Evolutionary conservation across 2,329 filamentous ascomycete genomes (phyloP).

Genomic region (Fonsecaea nubica): DNA sequence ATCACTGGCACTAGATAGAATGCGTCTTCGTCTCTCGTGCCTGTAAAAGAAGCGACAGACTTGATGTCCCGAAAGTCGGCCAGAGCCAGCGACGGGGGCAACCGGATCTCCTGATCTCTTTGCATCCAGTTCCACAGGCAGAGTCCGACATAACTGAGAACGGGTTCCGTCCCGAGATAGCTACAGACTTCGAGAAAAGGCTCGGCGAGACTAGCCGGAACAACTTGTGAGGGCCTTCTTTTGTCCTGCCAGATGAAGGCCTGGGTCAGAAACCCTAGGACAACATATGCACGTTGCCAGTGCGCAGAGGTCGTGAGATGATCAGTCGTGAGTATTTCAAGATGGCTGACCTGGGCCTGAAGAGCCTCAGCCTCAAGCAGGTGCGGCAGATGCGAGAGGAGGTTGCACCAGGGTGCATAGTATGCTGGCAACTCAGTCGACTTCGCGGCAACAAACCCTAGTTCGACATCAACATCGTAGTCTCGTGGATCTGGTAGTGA

Average conservation of each 20-base stretch:
- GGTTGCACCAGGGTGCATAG: conserved; percentile 26
- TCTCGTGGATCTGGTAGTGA: conserved; percentile 10
- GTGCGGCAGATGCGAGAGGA: conserved; percentile 17
- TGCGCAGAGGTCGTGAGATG: conserved; percentile 8
- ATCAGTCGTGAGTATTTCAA: conserved; percentile 13
- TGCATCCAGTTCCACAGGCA: conserved; percentile 27
- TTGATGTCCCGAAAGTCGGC: conserved; percentile 18
- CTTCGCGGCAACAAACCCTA: conserved; percentile 22
- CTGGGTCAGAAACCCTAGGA: conserved; percentile 26
- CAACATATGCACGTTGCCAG: conserved; percentile 30
- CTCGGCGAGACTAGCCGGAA: conserved; percentile 20
- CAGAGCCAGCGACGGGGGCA: conserved; percentile 8
- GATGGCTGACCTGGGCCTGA: background rate
- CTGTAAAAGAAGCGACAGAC: conserved; percentile 22
- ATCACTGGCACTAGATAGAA: conserved; percentile 27
- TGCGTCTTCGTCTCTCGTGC: conserved; percentile 28
- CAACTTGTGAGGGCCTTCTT: conserved; percentile 6
- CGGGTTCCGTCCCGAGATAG: conserved; percentile 24
- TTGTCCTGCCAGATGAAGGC: conserved; percentile 25
- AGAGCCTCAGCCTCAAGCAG: conserved; percentile 16
- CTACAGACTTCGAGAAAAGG: conserved; percentile 28
- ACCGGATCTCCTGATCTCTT: background rate
- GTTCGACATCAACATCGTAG: conserved; percentile 19
- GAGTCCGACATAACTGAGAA: conserved; percentile 26
- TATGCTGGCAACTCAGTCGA: conserved; percentile 10